Evolutionary conservation across 2,329 filamentous ascomycete species (phyloP).

Genomic region (Metarhizium rileyi): DNA sequence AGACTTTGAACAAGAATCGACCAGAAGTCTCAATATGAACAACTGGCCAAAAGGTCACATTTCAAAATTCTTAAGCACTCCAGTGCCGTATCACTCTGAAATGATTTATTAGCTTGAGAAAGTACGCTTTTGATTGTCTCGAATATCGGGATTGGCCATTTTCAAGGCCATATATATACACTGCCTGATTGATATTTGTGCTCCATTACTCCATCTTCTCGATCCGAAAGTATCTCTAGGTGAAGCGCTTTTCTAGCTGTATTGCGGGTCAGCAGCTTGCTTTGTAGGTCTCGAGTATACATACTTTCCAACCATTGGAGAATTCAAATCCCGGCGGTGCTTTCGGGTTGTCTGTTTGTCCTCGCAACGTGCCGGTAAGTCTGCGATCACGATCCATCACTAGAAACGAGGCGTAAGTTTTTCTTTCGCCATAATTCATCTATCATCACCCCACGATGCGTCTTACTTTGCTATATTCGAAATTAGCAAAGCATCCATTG

Average conservation of each 20-base stretch:
- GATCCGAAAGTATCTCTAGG: conserved; percentile 21
- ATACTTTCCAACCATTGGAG: conserved; percentile 55
- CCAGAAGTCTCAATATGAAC: conserved; percentile 45
- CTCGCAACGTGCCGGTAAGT: conserved; percentile 48
- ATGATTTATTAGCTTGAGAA: background rate
- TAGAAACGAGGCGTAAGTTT: conserved; percentile 18
- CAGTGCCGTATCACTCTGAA: background rate
- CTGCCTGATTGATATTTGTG: conserved; percentile 5
- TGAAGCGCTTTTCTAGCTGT: conserved; percentile 45
- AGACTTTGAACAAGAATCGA: conserved; percentile 78
- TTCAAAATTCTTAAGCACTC: no score
- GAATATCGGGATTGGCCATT: background rate
- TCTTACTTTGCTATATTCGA: conserved; percentile 43
- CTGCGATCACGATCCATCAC: conserved; percentile 58
- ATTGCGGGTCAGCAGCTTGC: conserved; percentile 1
- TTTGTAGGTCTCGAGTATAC: conserved; percentile 9
- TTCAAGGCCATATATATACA: conserved; percentile 9
- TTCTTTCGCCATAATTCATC: background rate
- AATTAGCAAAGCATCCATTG: conserved; percentile 16
- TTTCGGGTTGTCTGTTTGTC: conserved; percentile 44
- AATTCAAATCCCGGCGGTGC: conserved; percentile 52
- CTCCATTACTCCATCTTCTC: background rate
- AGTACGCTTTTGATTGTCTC: background rate
- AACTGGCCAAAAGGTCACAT: background rate
- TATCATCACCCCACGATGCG: background rate